Evolutionary conservation across 495 filamentous ascomycete species (phyloP).

Genomic region (Daldinia caldariorum): DNA sequence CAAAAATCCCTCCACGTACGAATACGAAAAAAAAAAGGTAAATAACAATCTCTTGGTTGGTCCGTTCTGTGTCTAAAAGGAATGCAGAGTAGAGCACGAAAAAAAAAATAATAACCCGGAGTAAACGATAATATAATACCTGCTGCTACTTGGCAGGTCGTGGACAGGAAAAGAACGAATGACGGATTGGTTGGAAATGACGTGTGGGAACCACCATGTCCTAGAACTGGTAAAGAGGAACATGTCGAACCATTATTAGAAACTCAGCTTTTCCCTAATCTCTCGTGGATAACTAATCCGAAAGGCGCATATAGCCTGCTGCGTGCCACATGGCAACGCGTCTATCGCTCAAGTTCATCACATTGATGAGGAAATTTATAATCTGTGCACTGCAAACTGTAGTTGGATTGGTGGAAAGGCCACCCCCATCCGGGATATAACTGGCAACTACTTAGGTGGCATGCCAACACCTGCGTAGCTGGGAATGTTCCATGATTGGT

Average conservation of each 20-base stretch:
- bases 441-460: slow-evolving; percentile 31
- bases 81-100: not conserved
- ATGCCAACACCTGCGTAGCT: slow-evolving; percentile 29
- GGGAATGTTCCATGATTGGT: slow-evolving; percentile 25
- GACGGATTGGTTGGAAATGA: slow-evolving; percentile 3
- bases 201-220: slow-evolving; percentile 1
- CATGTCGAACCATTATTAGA: slow-evolving; percentile 13
- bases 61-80: not conserved
- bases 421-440: slow-evolving; percentile 9
- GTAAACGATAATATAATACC: not conserved
- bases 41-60: not conserved
- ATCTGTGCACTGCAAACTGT: slow-evolving; percentile 22
- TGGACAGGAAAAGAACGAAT: slow-evolving; percentile 9
- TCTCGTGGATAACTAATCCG: slow-evolving; percentile 33
- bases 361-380: slow-evolving; percentile 41
- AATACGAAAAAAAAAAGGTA: not conserved
- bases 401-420: not conserved
- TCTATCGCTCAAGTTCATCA: slow-evolving; percentile 34
- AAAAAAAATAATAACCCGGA: not conserved
- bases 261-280: slow-evolving; percentile 15
- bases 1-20: not conserved
- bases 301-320: slow-evolving; percentile 9
- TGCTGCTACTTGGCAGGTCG: slow-evolving; percentile 21
- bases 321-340: slow-evolving; percentile 27
- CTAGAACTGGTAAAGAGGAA: slow-evolving; percentile 1